These are phyloP conservation scores for Colletotrichum tabaci DNA, from an alignment of 2,329 filamentous ascomycete genomes.

Conservation along the genomic window DNA sequence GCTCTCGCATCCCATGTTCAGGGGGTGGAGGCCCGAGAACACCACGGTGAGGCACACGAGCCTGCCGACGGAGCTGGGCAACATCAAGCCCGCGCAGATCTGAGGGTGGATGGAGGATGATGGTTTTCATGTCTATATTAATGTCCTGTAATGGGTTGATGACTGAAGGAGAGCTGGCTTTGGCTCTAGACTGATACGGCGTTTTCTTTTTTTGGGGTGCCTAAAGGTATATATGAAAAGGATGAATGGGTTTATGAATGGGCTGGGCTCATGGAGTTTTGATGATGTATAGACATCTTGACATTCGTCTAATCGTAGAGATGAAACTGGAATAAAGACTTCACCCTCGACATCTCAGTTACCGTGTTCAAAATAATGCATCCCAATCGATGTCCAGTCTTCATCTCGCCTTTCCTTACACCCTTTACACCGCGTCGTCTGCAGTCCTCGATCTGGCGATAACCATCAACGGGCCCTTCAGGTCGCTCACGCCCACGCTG, in stretches of 20 bases:
- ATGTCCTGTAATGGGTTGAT: conserved; percentile 33
- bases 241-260: not conserved
- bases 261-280: not conserved
- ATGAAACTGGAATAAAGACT: too few species aligned
- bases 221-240: not conserved
- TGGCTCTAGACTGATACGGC: conserved; percentile 7
- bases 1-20: conserved; percentile 41
- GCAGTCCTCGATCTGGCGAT: not conserved
- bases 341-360: too few species aligned
- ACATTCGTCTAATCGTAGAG: not conserved
- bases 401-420: too few species aligned
- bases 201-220: not conserved
- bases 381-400: too few species aligned
- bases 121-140: conserved; percentile 6
- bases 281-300: not conserved
- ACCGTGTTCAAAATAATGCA: not conserved
- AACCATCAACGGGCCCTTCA: conserved; percentile 14
- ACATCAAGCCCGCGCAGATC: conserved; percentile 33
- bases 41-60: conserved; percentile 25
- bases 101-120: not conserved
- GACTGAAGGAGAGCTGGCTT: conserved; percentile 19
- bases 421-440: not conserved
- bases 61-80: conserved; percentile 34
- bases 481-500: conserved; percentile 29
- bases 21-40: conserved; percentile 27